Conservation (phyloP, 2,329 filamentous ascomycete species). For the Dichotomopilus funicola region DNA sequence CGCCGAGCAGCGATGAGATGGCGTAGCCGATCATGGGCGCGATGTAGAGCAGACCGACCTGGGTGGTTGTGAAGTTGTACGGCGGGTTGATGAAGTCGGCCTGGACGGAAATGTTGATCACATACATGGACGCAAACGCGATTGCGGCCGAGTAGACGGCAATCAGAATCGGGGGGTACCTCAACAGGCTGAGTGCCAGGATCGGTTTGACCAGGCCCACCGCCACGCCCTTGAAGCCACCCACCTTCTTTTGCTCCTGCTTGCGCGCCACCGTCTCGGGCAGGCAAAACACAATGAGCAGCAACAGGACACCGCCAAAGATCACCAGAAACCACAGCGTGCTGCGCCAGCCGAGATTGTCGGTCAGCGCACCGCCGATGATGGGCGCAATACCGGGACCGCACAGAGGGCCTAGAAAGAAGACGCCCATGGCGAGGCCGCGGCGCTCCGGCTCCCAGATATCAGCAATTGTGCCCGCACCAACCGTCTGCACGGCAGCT, state of each 20-base stretch:
- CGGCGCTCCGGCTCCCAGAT: constrained; percentile 69
- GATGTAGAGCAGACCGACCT: constrained; percentile 72
- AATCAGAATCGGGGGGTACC: constrained; percentile 66
- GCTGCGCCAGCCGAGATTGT: constrained; percentile 65
- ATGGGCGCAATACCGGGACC: constrained; percentile 72
- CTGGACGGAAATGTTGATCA: constrained; percentile 73
- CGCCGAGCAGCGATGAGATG: constrained; percentile 60
- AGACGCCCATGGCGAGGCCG: constrained; percentile 73
- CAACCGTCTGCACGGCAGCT: constrained; percentile 75
- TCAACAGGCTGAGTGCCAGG: constrained; percentile 61
- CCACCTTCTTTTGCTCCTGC: not conserved
- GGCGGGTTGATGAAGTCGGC: constrained; percentile 59
- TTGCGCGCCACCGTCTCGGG: constrained; percentile 55
- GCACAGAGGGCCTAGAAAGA: constrained; percentile 71
- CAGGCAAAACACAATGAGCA: constrained; percentile 53
- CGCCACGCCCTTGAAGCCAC: constrained; percentile 8
- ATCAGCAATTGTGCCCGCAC: constrained; percentile 76
- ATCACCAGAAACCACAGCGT: constrained; percentile 72
- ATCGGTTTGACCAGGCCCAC: constrained; percentile 61
- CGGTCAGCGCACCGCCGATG: constrained; percentile 64
- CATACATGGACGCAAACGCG: constrained; percentile 67
- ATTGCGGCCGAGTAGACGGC: constrained; percentile 69
- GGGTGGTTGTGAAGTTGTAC: constrained; percentile 61
- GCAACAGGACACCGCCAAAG: constrained; percentile 55
- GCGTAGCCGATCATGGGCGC: constrained; percentile 69